These are phyloP conservation scores for Leptodermis oblonga DNA, from an alignment of 257 asterid genomes.

Conservation along the genomic window DNA sequence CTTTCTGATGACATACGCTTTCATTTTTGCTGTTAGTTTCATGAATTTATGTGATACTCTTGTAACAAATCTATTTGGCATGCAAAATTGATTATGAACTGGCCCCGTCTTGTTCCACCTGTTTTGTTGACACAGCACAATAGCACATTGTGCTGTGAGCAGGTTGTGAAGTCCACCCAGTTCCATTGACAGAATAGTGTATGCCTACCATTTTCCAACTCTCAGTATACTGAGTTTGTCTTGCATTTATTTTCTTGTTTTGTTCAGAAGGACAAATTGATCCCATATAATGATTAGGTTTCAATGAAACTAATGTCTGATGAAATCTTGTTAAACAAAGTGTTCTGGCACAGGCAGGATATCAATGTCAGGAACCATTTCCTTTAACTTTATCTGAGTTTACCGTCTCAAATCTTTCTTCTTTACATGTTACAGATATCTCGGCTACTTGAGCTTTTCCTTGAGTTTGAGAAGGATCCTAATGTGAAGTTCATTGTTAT, in stretches of 20 bases:
- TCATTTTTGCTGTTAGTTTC: neutral
- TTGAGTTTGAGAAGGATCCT: constrained; percentile 47
- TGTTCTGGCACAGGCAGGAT: neutral
- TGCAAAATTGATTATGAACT: too few species aligned
- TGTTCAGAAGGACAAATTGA: too few species aligned
- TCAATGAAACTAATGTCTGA: too few species aligned
- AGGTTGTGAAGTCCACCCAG: neutral
- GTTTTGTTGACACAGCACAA: neutral
- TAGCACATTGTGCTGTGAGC: neutral
- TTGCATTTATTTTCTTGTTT: neutral
- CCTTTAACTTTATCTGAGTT: neutral
- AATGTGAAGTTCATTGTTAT: constrained; percentile 61
- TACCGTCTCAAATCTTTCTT: constrained; percentile 18
- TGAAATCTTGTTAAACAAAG: neutral
- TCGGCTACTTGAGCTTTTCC: constrained; percentile 64
- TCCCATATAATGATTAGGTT: too few species aligned
- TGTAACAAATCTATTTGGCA: neutral
- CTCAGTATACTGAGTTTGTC: neutral
- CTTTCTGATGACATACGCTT: neutral
- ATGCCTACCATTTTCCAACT: neutral
- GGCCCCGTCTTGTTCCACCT: neutral
- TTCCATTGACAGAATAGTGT: neutral
- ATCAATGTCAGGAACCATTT: neutral
- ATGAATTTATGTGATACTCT: neutral
- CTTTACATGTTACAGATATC: constrained; percentile 43